phyloP scores from a whole-genome alignment of 2,329 filamentous ascomycete genomes.

The Lachnellula occidentalis region DNA sequence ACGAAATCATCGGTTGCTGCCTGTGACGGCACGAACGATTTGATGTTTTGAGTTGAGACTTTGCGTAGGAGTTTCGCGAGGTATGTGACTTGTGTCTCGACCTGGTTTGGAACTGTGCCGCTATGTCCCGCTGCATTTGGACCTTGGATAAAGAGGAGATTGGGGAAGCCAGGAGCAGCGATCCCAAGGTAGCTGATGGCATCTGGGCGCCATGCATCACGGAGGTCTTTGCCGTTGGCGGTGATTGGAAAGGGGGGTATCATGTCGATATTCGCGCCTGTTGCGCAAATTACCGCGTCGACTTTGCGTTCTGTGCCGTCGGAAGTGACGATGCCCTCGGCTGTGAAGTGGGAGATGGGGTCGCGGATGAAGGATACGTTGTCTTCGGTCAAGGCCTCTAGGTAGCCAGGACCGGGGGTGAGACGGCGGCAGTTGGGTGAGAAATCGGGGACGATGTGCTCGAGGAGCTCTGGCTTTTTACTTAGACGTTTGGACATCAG shows the following conservation, averaged over 20 bases:
- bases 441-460: constrained; percentile 36
- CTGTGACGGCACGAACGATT: constrained; percentile 50
- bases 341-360: constrained; percentile 52
- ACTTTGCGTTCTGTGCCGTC: constrained; percentile 53
- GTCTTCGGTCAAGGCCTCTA: constrained; percentile 56
- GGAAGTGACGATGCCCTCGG: constrained; percentile 52
- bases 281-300: constrained; percentile 63
- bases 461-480: constrained; percentile 34
- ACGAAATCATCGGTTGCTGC: constrained; percentile 60
- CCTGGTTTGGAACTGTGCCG: constrained; percentile 61
- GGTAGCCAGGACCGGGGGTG: constrained; percentile 50
- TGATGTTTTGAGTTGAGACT: constrained; percentile 59
- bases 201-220: constrained; percentile 49
- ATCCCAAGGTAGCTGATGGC: constrained; percentile 64
- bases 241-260: constrained; percentile 56
- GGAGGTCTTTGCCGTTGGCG: constrained; percentile 48
- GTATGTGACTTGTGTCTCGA: constrained; percentile 62
- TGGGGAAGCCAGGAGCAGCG: constrained; percentile 60
- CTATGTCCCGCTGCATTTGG: constrained; percentile 54
- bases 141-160: constrained; percentile 59
- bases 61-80: constrained; percentile 65
- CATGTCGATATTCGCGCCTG: constrained; percentile 57
- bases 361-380: constrained; percentile 58
- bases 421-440: constrained; percentile 39
- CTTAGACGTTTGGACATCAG: constrained; percentile 38